Evolutionary conservation across 176 grass and related monocot species (phyloP), one percentile per base, ranked within the genome.

Genomic region (Neostapfia colusana): DNA sequence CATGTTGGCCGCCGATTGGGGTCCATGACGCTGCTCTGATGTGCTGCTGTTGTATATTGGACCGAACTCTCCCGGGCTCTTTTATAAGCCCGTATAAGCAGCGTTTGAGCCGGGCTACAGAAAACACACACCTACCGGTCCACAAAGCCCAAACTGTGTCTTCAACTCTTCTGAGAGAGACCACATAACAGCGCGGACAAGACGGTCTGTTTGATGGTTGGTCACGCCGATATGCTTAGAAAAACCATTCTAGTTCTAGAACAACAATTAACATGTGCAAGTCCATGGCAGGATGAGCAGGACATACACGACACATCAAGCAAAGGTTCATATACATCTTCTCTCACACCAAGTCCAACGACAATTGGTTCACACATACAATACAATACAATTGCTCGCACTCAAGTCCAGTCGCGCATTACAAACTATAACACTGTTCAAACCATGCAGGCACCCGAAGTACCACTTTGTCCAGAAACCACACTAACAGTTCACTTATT

Each of bases 391-490:
- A n/a, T n/a, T n/a, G 51, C 10, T 61, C 60, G 36, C 46, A 54
- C 44, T 25, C 15, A 36, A 34, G 46, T 67, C 31, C 54, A 53
- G 39, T 67, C 36, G 26, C 42, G 13, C 70, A 73, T 65, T 65
- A 66, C 74, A 65, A 12, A 82, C 42, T 13, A 39, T 43, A 28
- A 31, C 2, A 12, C 54, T 41, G 63, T 55, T 48, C 46, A 82
- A 75, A 40, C 6, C 45, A 70, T 42, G 5, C 57, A 12, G 44
- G 70, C 78, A 70, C 55, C 60, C 41, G 45, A 53, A 13, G 59
- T 7, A 18, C 69, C 57, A 27, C 43, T 76, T 86, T 81, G 81
- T 86, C 55, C 45, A 70, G 35, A 81, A 38, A 56, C 28, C 21
- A 55, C 18, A 15, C 18, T 84, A 84, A 18, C 41, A 21, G 18